phyloP scores from a whole-genome alignment of 257 asterid genomes.

The Solanum infundibuliforme region DNA sequence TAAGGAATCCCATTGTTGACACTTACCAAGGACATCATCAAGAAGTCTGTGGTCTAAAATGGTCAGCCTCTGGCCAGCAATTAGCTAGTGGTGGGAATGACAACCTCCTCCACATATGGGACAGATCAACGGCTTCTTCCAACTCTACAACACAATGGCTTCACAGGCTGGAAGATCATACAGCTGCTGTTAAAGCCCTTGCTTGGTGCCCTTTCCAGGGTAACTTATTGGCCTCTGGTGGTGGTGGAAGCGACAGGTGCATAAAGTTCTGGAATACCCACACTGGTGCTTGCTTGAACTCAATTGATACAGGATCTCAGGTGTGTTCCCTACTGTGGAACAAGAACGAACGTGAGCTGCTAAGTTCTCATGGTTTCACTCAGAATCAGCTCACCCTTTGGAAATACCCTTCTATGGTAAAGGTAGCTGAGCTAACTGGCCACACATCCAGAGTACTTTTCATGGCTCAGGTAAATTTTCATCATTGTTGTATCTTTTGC shows the following conservation, averaged over 20 bases:
- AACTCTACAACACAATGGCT: constrained; percentile 61
- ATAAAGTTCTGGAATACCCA: constrained; percentile 92
- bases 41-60: constrained; percentile 88
- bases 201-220: constrained; percentile 98
- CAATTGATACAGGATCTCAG: constrained; percentile 85
- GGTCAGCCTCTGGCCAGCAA: constrained; percentile 93
- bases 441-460: constrained; percentile 88
- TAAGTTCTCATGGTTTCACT: constrained; percentile 84
- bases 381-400: constrained; percentile 96
- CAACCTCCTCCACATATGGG: constrained; percentile 93
- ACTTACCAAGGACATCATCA: constrained; percentile 79
- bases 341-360: constrained; percentile 79
- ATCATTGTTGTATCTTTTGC: neutral
- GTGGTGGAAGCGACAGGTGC: constrained; percentile 77
- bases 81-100: constrained; percentile 93
- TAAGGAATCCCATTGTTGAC: constrained; percentile 56
- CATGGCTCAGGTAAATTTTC: constrained; percentile 63
- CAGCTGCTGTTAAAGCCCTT: constrained; percentile 90
- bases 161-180: constrained; percentile 87
- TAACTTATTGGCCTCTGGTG: constrained; percentile 79
- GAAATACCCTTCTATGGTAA: constrained; percentile 95
- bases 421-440: constrained; percentile 84
- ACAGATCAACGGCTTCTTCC: constrained; percentile 58
- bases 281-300: constrained; percentile 90
- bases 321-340: constrained; percentile 92